phyloP scores from a whole-genome alignment of 371 early-diverging fungal genomes.

The Circinella umbellata region DNA sequence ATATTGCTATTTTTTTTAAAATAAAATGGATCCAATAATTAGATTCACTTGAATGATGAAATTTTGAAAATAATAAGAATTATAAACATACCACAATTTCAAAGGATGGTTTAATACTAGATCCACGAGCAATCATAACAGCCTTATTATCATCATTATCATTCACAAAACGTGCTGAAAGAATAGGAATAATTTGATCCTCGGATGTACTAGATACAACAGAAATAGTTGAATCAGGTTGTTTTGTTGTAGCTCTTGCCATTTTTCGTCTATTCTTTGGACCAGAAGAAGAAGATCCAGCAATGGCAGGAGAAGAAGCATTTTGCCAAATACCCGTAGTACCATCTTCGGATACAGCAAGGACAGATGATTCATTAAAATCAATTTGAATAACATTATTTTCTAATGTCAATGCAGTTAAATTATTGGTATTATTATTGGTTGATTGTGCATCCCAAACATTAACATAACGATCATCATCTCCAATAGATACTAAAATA shows the following conservation, averaged over 20 bases:
- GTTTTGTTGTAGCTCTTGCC: slow-evolving; percentile 64
- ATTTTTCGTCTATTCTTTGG: slow-evolving; percentile 46
- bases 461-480: slow-evolving; percentile 78
- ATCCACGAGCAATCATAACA: slow-evolving; percentile 75
- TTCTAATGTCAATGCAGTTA: slow-evolving; percentile 69
- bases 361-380: slow-evolving; percentile 61
- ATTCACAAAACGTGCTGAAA: slow-evolving; percentile 66
- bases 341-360: slow-evolving; percentile 79
- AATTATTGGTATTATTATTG: slow-evolving; percentile 54
- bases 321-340: slow-evolving; percentile 75
- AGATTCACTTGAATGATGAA: background rate
- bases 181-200: slow-evolving; percentile 55
- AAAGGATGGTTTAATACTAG: slow-evolving; percentile 72
- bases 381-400: slow-evolving; percentile 59
- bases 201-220: slow-evolving; percentile 52
- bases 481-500: slow-evolving; percentile 68
- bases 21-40: no score
- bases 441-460: slow-evolving; percentile 74
- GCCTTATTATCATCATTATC: slow-evolving; percentile 49
- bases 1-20: slow-evolving; percentile 15
- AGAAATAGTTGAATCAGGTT: slow-evolving; percentile 62
- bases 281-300: no score
- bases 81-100: slow-evolving; percentile 63
- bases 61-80: no score
- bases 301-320: slow-evolving; percentile 35